These are phyloP conservation scores for Oryza coarctata DNA, from an alignment of 176 grass and related monocot species.

Conservation along the genomic window DNA sequence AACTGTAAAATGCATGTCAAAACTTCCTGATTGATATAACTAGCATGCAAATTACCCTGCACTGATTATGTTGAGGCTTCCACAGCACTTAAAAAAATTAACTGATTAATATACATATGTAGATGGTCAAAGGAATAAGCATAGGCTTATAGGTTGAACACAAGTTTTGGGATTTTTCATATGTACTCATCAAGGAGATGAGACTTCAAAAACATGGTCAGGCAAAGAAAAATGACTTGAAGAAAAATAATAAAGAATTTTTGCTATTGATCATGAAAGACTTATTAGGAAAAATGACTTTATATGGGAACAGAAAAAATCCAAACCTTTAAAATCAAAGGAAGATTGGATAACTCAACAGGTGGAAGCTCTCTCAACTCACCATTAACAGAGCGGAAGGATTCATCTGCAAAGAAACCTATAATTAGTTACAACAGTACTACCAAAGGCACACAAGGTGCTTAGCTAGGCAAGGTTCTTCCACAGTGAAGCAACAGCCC, in stretches of 20 bases:
- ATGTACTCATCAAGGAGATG: slow-evolving; percentile 15
- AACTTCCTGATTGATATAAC: neutral
- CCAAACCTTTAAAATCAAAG: slow-evolving; percentile 84
- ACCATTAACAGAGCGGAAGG: slow-evolving; percentile 65
- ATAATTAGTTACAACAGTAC: slow-evolving; percentile 23
- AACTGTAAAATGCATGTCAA: neutral
- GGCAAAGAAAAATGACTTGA: slow-evolving; percentile 11
- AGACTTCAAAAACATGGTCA: slow-evolving; percentile 21
- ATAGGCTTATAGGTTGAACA: neutral
- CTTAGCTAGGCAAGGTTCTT: slow-evolving; percentile 9
- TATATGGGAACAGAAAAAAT: slow-evolving; percentile 16
- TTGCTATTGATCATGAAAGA: neutral
- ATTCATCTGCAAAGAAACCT: slow-evolving; percentile 60
- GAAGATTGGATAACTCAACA: slow-evolving; percentile 84
- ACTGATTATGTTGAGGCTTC: neutral
- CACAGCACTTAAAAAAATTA: neutral
- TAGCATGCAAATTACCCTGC: neutral
- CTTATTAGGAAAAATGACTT: slow-evolving; percentile 32
- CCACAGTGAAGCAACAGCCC: neutral
- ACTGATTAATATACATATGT: neutral
- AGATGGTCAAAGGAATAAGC: slow-evolving; percentile 26
- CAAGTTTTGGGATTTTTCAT: neutral
- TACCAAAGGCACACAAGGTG: neutral
- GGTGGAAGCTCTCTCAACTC: slow-evolving; percentile 92
- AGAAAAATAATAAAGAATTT: slow-evolving; percentile 11